A percentile compares a stretch with the other conserved stretches of the same genome.
Conservation (phyloP, 179 eudicot genomes). For the Actinidia arguta region DNA sequence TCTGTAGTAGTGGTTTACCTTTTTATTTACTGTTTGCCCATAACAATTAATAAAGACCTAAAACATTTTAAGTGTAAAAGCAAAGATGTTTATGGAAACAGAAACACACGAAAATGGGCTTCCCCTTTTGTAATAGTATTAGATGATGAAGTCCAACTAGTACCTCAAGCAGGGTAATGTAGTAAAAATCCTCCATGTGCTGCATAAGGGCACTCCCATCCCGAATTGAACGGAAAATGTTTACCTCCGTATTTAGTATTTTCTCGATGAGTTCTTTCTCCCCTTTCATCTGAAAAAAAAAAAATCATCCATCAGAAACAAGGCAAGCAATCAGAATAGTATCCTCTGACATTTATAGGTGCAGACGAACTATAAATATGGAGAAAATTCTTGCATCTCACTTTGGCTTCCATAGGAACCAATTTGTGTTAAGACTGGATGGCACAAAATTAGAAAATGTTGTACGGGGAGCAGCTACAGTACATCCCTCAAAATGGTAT, state of each 20-base stretch:
- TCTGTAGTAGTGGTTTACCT: too few species aligned
- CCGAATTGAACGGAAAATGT: constrained; percentile 84
- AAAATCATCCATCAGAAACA: background rate
- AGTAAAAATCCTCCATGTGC: constrained; percentile 98
- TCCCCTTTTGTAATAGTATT: background rate
- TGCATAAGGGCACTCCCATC: constrained; percentile 98
- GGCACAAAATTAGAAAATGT: too few species aligned
- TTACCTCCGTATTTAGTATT: constrained; percentile 88
- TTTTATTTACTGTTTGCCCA: too few species aligned
- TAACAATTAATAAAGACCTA: too few species aligned
- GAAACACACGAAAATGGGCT: too few species aligned
- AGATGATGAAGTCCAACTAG: background rate
- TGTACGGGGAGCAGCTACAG: too few species aligned
- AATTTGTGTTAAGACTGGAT: too few species aligned
- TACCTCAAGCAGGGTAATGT: constrained; percentile 89
- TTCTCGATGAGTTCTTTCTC: constrained; percentile 89
- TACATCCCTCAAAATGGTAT: too few species aligned
- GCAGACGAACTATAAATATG: background rate
- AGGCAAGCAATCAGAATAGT: background rate
- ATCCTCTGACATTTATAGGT: background rate
- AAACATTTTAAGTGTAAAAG: too few species aligned
- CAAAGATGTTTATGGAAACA: too few species aligned
- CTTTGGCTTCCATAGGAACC: background rate
- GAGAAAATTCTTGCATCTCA: background rate
- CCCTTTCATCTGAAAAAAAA: constrained; percentile 80